A percentile compares a stretch with the other conserved stretches of the same genome.
Conservation (phyloP, 306 rosid genomes). For the Trifolium repens region DNA sequence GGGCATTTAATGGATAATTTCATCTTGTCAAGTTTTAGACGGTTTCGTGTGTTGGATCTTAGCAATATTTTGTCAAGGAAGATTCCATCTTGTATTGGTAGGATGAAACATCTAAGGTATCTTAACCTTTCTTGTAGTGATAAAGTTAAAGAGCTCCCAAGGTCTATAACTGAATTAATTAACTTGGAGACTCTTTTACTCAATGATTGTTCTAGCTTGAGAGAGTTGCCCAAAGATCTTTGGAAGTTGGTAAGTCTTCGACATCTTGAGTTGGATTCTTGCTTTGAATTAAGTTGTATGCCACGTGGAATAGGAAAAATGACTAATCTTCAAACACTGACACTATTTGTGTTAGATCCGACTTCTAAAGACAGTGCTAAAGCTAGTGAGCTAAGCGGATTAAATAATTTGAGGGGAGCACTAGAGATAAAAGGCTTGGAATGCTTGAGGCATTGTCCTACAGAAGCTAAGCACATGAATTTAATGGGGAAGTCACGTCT, state of each 20-base stretch:
- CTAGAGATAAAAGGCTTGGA: background rate
- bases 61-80: too few relatives aligned
- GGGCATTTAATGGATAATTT: background rate
- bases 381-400: background rate
- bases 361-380: background rate
- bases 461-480: background rate
- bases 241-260: slow-evolving; percentile 4
- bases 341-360: background rate
- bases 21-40: background rate
- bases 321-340: slow-evolving; percentile 26
- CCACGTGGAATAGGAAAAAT: background rate
- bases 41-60: background rate
- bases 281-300: background rate
- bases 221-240: background rate
- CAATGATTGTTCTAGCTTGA: background rate
- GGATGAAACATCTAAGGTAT: slow-evolving; percentile 13
- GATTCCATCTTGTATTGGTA: background rate
- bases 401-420: slow-evolving; percentile 1
- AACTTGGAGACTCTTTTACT: background rate
- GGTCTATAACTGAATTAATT: background rate
- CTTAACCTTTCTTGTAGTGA: background rate
- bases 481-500: slow-evolving; percentile 1
- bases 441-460: background rate
- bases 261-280: background rate
- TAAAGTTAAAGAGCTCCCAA: background rate